Evolutionary conservation across 768 basidiomycete genomes (phyloP).

Genomic region (Kwoniella heveanensis): DNA sequence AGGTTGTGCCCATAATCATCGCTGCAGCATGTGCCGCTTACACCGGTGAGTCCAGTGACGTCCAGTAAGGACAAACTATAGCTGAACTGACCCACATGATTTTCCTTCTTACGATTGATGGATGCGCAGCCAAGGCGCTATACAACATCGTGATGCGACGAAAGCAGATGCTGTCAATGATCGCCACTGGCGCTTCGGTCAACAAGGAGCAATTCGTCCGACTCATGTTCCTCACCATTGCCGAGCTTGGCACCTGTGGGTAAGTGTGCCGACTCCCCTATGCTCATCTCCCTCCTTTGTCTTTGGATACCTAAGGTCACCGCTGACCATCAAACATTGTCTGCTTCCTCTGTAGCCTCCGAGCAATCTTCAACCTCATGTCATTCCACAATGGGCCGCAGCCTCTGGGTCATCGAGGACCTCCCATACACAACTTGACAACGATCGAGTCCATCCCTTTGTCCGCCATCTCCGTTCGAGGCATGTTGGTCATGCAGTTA

Average conservation of each 20-base stretch:
- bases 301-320: neutral
- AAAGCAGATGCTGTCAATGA: conserved; percentile 46
- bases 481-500: conserved; percentile 29
- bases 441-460: conserved; percentile 34
- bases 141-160: conserved; percentile 50
- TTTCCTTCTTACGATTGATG: no score
- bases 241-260: conserved; percentile 49
- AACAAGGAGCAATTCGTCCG: conserved; percentile 50
- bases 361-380: conserved; percentile 53
- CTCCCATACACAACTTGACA: conserved; percentile 32
- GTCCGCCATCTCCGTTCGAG: conserved; percentile 16
- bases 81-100: no score
- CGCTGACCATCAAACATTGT: neutral
- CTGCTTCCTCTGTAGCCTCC: conserved; percentile 28
- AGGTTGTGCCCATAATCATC: conserved; percentile 39
- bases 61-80: no score
- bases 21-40: conserved; percentile 37
- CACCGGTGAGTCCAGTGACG: conserved; percentile 49
- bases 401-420: conserved; percentile 38
- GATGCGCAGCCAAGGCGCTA: conserved; percentile 41
- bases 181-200: conserved; percentile 42
- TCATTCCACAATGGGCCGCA: conserved; percentile 48
- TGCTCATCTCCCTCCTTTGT: neutral
- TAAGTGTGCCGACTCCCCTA: conserved; percentile 13
- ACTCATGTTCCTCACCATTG: conserved; percentile 42